Evolutionary conservation across 768 basidiomycete genomes (phyloP).

Genomic region (Boletus tomentosulus): DNA sequence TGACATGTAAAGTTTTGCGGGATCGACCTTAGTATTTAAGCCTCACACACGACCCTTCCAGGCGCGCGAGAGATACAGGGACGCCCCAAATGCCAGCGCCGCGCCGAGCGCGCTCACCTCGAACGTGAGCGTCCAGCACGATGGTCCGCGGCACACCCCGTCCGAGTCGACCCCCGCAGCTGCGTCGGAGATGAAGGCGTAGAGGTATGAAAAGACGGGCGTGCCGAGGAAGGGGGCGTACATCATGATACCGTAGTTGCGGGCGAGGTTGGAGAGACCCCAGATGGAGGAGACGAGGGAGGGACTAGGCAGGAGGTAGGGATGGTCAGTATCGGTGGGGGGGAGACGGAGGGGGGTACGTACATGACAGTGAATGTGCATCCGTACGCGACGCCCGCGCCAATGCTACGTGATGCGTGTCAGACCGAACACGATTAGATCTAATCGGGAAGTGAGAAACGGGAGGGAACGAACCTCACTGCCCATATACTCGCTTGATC

Average conservation of each 20-base stretch:
- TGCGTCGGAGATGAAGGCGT: conserved; percentile 59
- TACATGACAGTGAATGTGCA: conserved; percentile 67
- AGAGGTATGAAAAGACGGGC: conserved; percentile 72
- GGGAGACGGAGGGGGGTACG: conserved; percentile 26
- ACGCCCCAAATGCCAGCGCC: too few species aligned
- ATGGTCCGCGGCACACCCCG: conserved; percentile 48
- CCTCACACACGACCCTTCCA: too few species aligned
- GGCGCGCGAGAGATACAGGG: too few species aligned
- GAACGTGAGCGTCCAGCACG: conserved; percentile 70
- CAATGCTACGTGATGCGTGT: conserved; percentile 40
- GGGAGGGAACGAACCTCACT: conserved; percentile 49
- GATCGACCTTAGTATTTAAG: too few species aligned
- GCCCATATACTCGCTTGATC: conserved; percentile 58
- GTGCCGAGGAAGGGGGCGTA: conserved; percentile 77
- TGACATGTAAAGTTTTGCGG: too few species aligned
- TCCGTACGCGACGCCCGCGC: conserved; percentile 68
- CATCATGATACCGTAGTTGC: conserved; percentile 73
- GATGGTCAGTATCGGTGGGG: not conserved
- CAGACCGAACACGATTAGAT: conserved; percentile 1
- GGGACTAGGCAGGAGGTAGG: conserved; percentile 33
- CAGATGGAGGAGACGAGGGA: conserved; percentile 68
- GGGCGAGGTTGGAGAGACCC: conserved; percentile 64
- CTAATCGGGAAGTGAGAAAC: not conserved
- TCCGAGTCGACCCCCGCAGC: conserved; percentile 5
- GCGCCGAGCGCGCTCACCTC: conserved; percentile 43